Evolutionary conservation across 1,284 basidiomycete species (phyloP).

Genomic region (Tetrapyrgos nigripes): DNA sequence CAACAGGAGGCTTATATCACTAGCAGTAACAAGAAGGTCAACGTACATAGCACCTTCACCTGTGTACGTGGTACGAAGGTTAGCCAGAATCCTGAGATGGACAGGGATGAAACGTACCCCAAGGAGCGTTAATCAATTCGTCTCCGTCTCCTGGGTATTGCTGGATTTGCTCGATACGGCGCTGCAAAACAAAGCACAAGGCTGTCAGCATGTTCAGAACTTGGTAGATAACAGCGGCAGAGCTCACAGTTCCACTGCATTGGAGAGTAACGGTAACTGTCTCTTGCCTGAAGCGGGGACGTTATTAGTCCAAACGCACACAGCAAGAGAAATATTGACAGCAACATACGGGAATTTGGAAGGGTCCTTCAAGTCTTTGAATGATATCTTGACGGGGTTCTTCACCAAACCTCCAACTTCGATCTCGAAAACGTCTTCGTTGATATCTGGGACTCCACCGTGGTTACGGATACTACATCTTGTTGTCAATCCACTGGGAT

Average conservation of each 20-base stretch:
- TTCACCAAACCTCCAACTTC: constrained; percentile 59
- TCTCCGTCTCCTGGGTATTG: constrained; percentile 66
- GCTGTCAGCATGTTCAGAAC: too few species aligned
- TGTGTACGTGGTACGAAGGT: constrained; percentile 9
- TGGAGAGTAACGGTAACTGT: constrained; percentile 61
- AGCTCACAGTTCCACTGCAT: constrained; percentile 51
- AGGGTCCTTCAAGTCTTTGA: constrained; percentile 55
- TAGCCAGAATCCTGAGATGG: background rate
- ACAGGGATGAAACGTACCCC: constrained; percentile 35
- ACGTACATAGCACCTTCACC: constrained; percentile 62
- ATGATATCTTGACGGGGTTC: constrained; percentile 45
- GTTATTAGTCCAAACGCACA: too few species aligned
- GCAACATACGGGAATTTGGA: constrained; percentile 52
- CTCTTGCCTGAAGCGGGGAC: constrained; percentile 42
- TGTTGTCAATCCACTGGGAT: background rate
- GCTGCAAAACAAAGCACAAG: constrained; percentile 14
- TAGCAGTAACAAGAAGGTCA: background rate
- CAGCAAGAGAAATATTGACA: too few species aligned
- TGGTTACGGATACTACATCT: constrained; percentile 24
- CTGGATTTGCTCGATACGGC: constrained; percentile 59
- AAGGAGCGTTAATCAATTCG: constrained; percentile 60
- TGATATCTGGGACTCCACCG: constrained; percentile 19
- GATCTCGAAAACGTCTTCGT: constrained; percentile 40
- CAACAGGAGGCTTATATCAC: constrained; percentile 1
- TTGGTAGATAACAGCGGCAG: background rate